Base-by-base conservation (phyloP, 495 filamentous ascomycete genomes). In the Lepidopterella palustris region DNA sequence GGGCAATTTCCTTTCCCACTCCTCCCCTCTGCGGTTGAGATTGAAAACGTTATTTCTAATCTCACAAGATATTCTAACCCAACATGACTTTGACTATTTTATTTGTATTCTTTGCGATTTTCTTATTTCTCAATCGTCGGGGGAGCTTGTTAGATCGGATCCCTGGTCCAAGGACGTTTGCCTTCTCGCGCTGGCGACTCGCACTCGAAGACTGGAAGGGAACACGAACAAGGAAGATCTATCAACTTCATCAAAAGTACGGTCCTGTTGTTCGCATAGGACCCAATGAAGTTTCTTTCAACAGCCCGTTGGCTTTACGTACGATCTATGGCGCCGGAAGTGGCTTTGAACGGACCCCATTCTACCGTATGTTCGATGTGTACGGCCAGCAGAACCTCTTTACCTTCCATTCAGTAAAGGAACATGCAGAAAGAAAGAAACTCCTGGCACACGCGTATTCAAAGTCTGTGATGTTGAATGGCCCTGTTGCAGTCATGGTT, bases 331-430 rank as follows among this genome's bases (percentile, higher is more conserved):
- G 76, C 1, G 72, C 76, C 1, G 75, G 76, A 1, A 72, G 63
- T 27, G 68, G 64, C 1, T 78, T 76, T 55, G 71, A 73, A 39
- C 24, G 76, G 15, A 69, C 71, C 0, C 20, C 39, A 0, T 78
- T 76, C 58, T 78, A 78, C 45, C 65, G 65, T 9, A 77, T 77
- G 70, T 78, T 78, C 52, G 71, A 73, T 31, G 71, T 66, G 0
- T 77, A 76, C 40, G 74, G 73, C 1, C 54, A 66, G 2, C 56
- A 68, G 51, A 72, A 73, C 24, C 51, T 78, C 48, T 76, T 78
- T 28, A 68, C 72, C 0, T 76, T 77, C 59, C 32, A 52, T 0
- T 59, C 62, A 1, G 53, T 58, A 0, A 62, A 59, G 24, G 63
- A 69, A 6, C 76, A 78, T 64, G 67, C 53, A 3, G 68, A 73